These are phyloP conservation scores for Hanseniaspora occidentalis DNA, from an alignment of 805 yeast species.

Conservation along the genomic window DNA sequence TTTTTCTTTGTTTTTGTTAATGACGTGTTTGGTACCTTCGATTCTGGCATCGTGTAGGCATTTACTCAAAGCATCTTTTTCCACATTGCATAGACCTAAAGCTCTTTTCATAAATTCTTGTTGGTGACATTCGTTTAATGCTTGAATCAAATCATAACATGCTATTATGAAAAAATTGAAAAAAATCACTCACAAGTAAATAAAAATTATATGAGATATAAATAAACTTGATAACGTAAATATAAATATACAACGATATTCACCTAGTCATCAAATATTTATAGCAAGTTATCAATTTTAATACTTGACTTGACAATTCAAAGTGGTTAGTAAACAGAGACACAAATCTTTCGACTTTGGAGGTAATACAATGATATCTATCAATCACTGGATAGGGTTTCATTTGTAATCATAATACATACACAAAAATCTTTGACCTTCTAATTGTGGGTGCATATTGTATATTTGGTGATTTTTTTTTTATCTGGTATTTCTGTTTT, in stretches of 20 bases:
- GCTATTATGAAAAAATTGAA: constrained; percentile 24
- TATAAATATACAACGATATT: no score
- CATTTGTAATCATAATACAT: constrained; percentile 11
- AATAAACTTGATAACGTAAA: constrained; percentile 5
- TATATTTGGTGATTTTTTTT: background rate
- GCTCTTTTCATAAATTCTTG: constrained; percentile 54
- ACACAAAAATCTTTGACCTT: constrained; percentile 36
- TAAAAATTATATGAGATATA: background rate
- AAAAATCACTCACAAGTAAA: background rate
- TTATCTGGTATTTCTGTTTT: background rate
- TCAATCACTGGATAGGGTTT: background rate
- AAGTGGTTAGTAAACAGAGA: background rate
- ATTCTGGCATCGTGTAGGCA: constrained; percentile 74
- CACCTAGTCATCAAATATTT: no score
- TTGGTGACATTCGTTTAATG: constrained; percentile 80
- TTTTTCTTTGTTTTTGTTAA: constrained; percentile 40
- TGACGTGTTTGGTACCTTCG: constrained; percentile 43
- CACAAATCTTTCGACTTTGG: background rate
- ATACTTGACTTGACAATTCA: no score
- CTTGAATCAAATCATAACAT: constrained; percentile 73
- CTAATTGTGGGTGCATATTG: constrained; percentile 42
- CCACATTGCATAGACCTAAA: constrained; percentile 74
- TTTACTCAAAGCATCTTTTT: constrained; percentile 62
- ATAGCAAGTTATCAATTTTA: no score
- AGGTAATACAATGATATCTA: background rate